Evolutionary conservation across 2,329 filamentous ascomycete genomes (phyloP), one percentile per base, ranked within the genome.

Genomic region (Fusarium sterilihyphosum): DNA sequence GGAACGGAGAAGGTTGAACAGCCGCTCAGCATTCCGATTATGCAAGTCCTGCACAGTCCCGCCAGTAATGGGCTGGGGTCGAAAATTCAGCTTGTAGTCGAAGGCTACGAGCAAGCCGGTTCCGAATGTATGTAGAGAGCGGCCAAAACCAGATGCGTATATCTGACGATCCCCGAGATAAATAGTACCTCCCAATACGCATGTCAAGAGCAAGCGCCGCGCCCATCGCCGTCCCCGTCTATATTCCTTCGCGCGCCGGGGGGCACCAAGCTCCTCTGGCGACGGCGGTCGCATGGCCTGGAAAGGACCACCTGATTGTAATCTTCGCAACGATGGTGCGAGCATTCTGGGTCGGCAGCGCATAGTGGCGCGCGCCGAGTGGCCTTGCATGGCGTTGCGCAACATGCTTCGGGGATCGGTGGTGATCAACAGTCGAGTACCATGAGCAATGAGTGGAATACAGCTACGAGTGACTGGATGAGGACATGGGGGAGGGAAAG

Each of bases 51-150:
- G 88, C 46, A 97, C 91, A 26, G 91, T 92, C 58, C 92, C 90
- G 31, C 92, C 94, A 57, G 92, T 88, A 63, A 92, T 88, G 12
- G 96, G 95, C 74, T 94, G 86, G 11, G 93, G 88, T 11, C 94
- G 90, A 83, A 99, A 99, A 84, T 99, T 98, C 82, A 98, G 86
- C 85, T 98, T 98, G 86, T 99, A 98, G 85, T 99, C 96, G 31
- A 95, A 80, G 2, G 95, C 96, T 22, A 97, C 93, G 52, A 95
- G 80, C 17, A 97, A 85, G 13, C 95, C 96, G 6, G 90, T 90
- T 46, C 88, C 88, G 81, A 98, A 98, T 0, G 96, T 98, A 47
- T 93, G 92, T 47, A 93, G 83, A 31, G 93, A 96, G 64, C 96
- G 93, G 43, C 89, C 90, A 33, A 98, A 84, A 18, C 94, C 92